Evolutionary conservation across 2,329 filamentous ascomycete genomes (phyloP), one percentile per base, ranked within the genome.

Genomic region (Lasiodiplodia hormozganensis): DNA sequence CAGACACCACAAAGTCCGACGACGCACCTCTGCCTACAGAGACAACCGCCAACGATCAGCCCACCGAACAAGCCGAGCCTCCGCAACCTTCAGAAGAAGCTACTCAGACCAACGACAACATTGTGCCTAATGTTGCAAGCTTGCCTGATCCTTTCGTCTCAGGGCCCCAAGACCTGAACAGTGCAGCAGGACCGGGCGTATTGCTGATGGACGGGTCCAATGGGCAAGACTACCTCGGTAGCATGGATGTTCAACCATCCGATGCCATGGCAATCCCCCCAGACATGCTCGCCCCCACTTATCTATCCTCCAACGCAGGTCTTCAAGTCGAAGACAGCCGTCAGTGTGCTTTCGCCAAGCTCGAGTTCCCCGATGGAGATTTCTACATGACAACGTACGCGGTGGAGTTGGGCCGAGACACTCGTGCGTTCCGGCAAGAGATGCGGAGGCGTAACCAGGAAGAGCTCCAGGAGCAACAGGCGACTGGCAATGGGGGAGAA

Each of bases 361-460:
- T 94, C 70, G 87, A 89, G 73, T 94, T 94, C 76, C 85, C 87
- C 72, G 92, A 94, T 81, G 90, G 91, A 75, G 86, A 89, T 68
- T 94, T 92, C 77, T 91, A 92, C 79, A 91, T 94, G 88, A 92
- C 89, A 64, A 93, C 90, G 1, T 90, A 90, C 73, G 85, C 87
- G 65, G 86, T 94, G 72, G 87, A 92, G 68, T 87, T 94, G 34
- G 91, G 91, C 67, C 89, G 92, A 70, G 91, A 94, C 77, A 85
- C 89, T 73, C 81, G 84, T 65, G 88, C 88, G 11, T 79, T 88
- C 71, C 80, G 84, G 67, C 67, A 84, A 88, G 69, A 84, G 38
- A 69, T 67, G 69, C 69, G 67, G 62, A 64, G 51, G 34, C 54
- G 51, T 47, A 69, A 86, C 74, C 84, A 80, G 70, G 51, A 83